These are phyloP conservation scores for Mycena citricolor DNA, from an alignment of 1,284 basidiomycete species.

Conservation along the genomic window DNA sequence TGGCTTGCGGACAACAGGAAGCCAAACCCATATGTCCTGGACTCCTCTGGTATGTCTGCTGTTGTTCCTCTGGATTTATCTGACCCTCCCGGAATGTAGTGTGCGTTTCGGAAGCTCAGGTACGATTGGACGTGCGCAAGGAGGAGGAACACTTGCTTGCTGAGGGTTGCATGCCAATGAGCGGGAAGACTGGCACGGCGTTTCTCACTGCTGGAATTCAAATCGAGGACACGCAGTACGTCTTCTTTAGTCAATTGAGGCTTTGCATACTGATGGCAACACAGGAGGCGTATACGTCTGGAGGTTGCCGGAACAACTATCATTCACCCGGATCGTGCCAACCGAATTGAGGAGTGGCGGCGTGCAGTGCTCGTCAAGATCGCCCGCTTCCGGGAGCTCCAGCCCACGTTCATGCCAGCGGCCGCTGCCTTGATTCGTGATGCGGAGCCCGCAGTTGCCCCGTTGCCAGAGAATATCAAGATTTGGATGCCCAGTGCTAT, in stretches of 20 bases:
- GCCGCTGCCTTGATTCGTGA: neutral
- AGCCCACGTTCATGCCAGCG: slow-evolving; percentile 14
- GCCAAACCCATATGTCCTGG: slow-evolving; percentile 9
- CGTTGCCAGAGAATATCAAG: slow-evolving; percentile 10
- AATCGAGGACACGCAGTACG: slow-evolving; percentile 3
- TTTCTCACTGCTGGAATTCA: slow-evolving; percentile 2
- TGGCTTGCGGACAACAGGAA: slow-evolving; percentile 15
- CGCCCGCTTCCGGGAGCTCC: slow-evolving; percentile 11
- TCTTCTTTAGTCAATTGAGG: too few species aligned
- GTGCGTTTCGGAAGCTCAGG: neutral
- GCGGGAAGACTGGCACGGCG: neutral
- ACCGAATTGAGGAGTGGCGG: slow-evolving; percentile 12
- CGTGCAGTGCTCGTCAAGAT: slow-evolving; percentile 10
- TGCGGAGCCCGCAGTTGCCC: neutral
- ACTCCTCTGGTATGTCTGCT: too few species aligned
- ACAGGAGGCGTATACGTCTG: neutral
- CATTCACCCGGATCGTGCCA: slow-evolving; percentile 1
- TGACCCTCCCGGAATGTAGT: too few species aligned
- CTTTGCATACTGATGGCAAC: too few species aligned
- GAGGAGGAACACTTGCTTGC: neutral
- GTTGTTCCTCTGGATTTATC: too few species aligned
- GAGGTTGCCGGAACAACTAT: neutral
- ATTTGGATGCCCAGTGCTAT: slow-evolving; percentile 15
- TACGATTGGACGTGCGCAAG: neutral
- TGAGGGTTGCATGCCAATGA: neutral